Base-by-base conservation (phyloP, 768 basidiomycete species). In the Leccinum broughii region DNA sequence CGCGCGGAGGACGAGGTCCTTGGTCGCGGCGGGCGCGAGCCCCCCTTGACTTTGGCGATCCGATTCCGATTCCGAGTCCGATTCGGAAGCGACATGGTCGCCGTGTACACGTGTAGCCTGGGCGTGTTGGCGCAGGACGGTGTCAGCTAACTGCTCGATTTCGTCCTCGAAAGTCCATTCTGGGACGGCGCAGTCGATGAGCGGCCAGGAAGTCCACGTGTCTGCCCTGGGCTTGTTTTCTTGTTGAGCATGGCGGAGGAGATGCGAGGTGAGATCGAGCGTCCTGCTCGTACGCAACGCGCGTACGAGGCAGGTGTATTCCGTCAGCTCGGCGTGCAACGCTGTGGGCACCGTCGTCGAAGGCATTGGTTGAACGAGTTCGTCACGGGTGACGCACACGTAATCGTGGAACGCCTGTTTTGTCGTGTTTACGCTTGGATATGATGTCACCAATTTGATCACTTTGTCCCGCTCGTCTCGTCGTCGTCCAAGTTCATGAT, bases 181-280 rank as follows among this genome's bases (percentile, higher is more conserved):
- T 1, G 91, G 89, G 9, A 82, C 75, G 24, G 80, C 76, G 15
- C 89, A 80, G 65, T 92, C 88, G 17, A 85, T 79, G 54, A 92
- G 80, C 1, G 91, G 91, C 91, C 91, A 93, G 7, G 85, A 78
- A 0, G 90, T 90, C 89, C 89, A 92, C 0, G 75, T 76, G 65
- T 46, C 44, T 46, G 44, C 44, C 44, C 20, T 46, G n/a, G 44
- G 44, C 44, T 46, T 46, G 44, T 88, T 83, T 68, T 68, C 26
- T 6, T 53, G 57, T 1, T 65, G 66, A 5, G 65, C 62, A 44
- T 76, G 64, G 32, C 63, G 65, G 2, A 77, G 72, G 44, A 88
- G 75, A 57, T 88, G 83, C 9, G 78, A 64, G 2, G 83, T 77
- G 37, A 90, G 76, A 71, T 90, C 86, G 56, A 87, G 78, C 0